phyloP scores from a whole-genome alignment of 257 asterid genomes.

The Thymus quinquecostatus region DNA sequence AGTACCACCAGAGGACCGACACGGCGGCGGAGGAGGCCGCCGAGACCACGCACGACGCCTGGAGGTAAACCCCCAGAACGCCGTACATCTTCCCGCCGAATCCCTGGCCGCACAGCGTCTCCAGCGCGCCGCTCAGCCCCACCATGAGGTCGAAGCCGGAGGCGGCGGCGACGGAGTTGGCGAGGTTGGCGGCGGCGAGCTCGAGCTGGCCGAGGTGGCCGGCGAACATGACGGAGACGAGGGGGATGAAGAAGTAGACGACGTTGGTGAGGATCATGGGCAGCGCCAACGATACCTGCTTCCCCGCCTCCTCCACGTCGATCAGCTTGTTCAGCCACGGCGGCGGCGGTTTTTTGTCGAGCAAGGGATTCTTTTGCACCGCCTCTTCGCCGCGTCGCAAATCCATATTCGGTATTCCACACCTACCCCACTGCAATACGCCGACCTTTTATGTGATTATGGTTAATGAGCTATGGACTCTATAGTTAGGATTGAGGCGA shows the following conservation, averaged over 20 bases:
- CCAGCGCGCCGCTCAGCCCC: conserved; percentile 88
- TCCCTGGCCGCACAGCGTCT: conserved; percentile 87
- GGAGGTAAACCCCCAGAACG: conserved; percentile 67
- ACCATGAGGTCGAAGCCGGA: conserved; percentile 68
- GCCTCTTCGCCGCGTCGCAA: conserved; percentile 31
- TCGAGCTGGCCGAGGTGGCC: conserved; percentile 81
- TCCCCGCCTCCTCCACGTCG: conserved; percentile 62
- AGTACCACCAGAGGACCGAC: conserved; percentile 67
- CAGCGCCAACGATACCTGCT: conserved; percentile 52
- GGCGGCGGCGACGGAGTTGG: conserved; percentile 71
- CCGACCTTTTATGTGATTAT: no score
- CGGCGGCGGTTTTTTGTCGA: conserved; percentile 24
- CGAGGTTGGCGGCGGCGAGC: conserved; percentile 75
- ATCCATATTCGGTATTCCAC: neutral
- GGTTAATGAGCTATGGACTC: no score
- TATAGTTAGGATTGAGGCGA: no score
- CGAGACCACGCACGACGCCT: conserved; percentile 68
- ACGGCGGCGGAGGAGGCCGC: conserved; percentile 37
- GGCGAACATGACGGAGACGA: conserved; percentile 80
- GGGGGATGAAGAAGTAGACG: conserved; percentile 52
- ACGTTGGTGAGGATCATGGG: conserved; percentile 63
- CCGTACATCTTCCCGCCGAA: conserved; percentile 65
- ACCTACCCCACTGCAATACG: neutral
- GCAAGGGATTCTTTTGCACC: conserved; percentile 30
- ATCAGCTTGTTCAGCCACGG: conserved; percentile 41